A percentile compares a stretch with the other conserved stretches of the same genome.
Evolutionary conservation across 306 rosid species (phyloP).

Genomic region (Pyrus bretschneideri): DNA sequence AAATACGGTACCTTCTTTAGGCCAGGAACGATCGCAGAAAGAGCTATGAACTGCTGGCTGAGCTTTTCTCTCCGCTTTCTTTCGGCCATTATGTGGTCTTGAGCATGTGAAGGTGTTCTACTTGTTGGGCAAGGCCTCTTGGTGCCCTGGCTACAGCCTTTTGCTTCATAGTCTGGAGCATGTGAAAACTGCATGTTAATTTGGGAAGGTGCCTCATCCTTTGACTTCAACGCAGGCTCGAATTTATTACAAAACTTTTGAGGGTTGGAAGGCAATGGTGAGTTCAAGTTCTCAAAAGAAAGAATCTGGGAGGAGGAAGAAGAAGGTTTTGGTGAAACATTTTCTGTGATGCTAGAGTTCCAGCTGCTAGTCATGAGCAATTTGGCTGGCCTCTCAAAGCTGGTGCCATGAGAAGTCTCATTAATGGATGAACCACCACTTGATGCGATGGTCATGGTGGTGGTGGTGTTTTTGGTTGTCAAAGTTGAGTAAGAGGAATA

Average conservation of each 20-base stretch:
- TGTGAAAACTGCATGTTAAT: conserved; percentile 18
- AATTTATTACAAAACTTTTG: conserved; percentile 10
- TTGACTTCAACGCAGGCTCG: conserved; percentile 17
- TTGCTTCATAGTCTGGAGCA: conserved; percentile 8
- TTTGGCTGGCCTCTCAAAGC: conserved; percentile 30
- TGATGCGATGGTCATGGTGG: conserved; percentile 1
- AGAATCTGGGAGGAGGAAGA: conserved; percentile 49
- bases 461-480: conserved; percentile 17
- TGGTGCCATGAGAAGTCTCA: conserved; percentile 15
- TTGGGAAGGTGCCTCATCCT: conserved; percentile 20
- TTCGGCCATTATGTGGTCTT: conserved; percentile 76
- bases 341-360: conserved; percentile 19
- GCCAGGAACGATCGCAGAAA: conserved; percentile 65
- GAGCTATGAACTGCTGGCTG: conserved; percentile 70
- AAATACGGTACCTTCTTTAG: conserved; percentile 52
- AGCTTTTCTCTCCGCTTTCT: conserved; percentile 76
- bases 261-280: conserved; percentile 7
- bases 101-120: conserved; percentile 34
- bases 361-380: conserved; percentile 10
- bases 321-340: conserved; percentile 21
- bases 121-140: conserved; percentile 29
- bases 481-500: conserved; percentile 20
- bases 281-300: conserved; percentile 41
- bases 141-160: conserved; percentile 4
- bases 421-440: conserved; percentile 27